Evolutionary conservation across 129 eudicot genomes (phyloP).

Genomic region (Ambrosia trifida): DNA sequence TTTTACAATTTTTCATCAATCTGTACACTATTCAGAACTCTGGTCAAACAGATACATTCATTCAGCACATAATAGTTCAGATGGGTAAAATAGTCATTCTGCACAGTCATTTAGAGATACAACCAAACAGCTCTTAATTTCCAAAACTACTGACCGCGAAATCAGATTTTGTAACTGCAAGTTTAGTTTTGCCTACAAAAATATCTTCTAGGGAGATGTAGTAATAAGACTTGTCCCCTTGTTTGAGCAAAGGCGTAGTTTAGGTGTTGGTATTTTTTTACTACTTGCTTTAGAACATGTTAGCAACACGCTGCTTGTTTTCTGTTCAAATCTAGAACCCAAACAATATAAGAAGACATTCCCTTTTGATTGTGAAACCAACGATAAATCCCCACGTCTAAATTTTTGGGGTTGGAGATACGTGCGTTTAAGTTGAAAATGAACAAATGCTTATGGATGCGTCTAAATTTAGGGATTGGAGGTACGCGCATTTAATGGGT

Average conservation of each 20-base stretch:
- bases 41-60: no score
- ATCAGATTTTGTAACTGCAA: slow-evolving; percentile 18
- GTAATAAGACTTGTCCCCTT: slow-evolving; percentile 29
- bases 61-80: no score
- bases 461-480: no score
- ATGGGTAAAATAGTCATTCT: no score
- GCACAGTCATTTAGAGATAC: no score
- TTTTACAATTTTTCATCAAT: no score
- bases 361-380: slow-evolving; percentile 37
- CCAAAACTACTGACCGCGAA: slow-evolving; percentile 27
- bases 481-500: no score
- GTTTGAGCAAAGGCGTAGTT: slow-evolving; percentile 30
- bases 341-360: slow-evolving; percentile 39
- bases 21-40: no score
- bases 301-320: slow-evolving; percentile 30
- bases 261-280: slow-evolving; percentile 9
- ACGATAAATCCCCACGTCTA: slow-evolving; percentile 42
- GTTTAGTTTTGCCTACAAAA: slow-evolving; percentile 32
- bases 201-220: slow-evolving; percentile 42
- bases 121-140: slow-evolving; percentile 40
- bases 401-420: no score
- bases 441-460: no score
- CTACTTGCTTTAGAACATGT: slow-evolving; percentile 24
- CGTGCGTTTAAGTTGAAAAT: no score
- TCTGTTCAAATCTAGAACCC: slow-evolving; percentile 19